A percentile compares a stretch with the other conserved stretches of the same genome.
Conservation (phyloP, 495 filamentous ascomycete species). For the Penicillium arizonense region DNA sequence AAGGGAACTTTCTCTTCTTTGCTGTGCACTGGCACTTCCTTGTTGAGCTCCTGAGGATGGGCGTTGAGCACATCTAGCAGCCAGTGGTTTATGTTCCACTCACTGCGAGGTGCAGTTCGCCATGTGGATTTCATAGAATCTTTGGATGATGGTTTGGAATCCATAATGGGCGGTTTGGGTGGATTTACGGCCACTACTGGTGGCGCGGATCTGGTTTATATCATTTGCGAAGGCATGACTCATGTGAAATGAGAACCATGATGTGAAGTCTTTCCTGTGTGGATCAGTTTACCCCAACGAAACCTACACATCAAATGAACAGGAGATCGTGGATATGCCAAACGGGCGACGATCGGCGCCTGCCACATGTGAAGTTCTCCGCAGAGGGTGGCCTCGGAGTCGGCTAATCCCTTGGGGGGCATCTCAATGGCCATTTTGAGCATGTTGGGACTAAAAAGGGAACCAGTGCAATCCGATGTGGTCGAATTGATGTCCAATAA, state of each 20-base stretch:
- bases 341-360: conserved; percentile 9
- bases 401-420: not conserved
- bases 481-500: conserved; percentile 2
- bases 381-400: conserved; percentile 2
- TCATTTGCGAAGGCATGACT: not conserved
- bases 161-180: conserved; percentile 15
- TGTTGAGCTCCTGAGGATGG: conserved; percentile 30
- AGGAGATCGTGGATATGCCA: not conserved
- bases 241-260: conserved; percentile 20
- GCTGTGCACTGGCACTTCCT: conserved; percentile 34
- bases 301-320: conserved; percentile 12
- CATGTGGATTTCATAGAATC: conserved; percentile 47
- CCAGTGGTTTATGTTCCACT: conserved; percentile 38
- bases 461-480: conserved; percentile 1
- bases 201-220: conserved; percentile 15
- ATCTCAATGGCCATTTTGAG: not conserved
- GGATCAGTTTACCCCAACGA: conserved; percentile 22
- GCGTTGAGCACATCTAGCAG: conserved; percentile 33
- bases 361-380: conserved; percentile 20
- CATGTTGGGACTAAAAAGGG: not conserved
- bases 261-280: conserved; percentile 6
- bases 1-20: conserved; percentile 39
- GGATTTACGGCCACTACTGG: not conserved
- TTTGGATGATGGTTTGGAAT: conserved; percentile 29
- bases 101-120: conserved; percentile 28